Base-by-base conservation (phyloP, 148 eudicot genomes). In the Selenicereus undatus region DNA sequence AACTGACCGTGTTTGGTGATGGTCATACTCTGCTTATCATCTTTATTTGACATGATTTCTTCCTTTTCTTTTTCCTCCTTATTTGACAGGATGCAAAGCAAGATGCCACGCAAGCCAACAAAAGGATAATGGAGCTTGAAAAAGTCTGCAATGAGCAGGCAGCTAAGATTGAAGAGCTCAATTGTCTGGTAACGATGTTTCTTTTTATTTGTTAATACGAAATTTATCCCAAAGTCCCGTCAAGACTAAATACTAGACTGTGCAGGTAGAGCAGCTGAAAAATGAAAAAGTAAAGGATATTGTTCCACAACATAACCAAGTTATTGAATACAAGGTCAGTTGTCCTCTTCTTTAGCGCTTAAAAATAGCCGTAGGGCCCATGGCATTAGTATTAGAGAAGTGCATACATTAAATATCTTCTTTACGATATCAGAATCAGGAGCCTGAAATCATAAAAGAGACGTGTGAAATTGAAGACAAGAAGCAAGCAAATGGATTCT, bases 101-200 rank as follows among this genome's bases (percentile, higher is more conserved):
- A n/a, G 69, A 52, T 52, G 58, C 83, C 64, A 73, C 82, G 79
- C 82, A 82, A 75, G 87, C 89, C 52, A 86, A 52, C 65, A 81
- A 78, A 68, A 66, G 30, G 30, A 14, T 66, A 13, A 89, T 83
- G 82, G 91, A 92, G 78, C 91, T 96, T 82, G 90, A 88, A 77
- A 90, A 85, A 42, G 80, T 89, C 76, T 93, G 97, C 82, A 78
- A 26, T 78, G 93, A 91, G 75, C 99, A 92, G 87, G 92, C 93
- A 75, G 90, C 90, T 72, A 89, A 96, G 83, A 90, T 96, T 81
- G 97, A 93, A 87, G 92, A 92, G 84, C 93, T 96, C 73, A 94
- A 87, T 79, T 81, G 52, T 70, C 81, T 86, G 98, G 99, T 96
- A 80, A 24, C 6, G 35, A 17, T 7, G 24, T 64, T 39, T 73